Evolutionary conservation across 2,329 filamentous ascomycete genomes (phyloP), one percentile per base, ranked within the genome.

Genomic region (Ascochyta clinopodiicola): DNA sequence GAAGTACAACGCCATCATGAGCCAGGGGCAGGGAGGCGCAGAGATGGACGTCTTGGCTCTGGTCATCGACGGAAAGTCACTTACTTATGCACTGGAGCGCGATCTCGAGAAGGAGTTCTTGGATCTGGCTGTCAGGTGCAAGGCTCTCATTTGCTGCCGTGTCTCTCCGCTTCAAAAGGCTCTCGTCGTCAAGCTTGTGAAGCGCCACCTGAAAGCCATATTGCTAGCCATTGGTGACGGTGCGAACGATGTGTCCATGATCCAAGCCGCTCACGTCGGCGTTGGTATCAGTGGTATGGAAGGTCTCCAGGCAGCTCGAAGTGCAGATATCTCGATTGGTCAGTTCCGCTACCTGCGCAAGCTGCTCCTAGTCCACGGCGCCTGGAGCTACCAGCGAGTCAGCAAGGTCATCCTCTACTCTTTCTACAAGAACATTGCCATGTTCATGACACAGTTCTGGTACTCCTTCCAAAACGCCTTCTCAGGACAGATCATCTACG

Each of bases 181-280:
- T 15, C 82, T 99, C 60, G 95, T 99, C 21, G 95, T 99, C 65
- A 99, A 99, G 81, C 86, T 98, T 63, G 95, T 99, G 71, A 99
- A 98, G 79, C 91, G 92, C 64, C 91, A 96, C 74, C 86, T 95
- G 64, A 91, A 97, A 73, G 87, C 92, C 12, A 92, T 99, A 64
- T 86, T 97, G 48, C 86, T 99, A 45, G 95, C 95, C 46, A 97
- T 99, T 74, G 95, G 95, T 64, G 95, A 99, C 69, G 95, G 95
- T 62, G 95, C 95, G 42, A 99, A 99, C 78, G 95, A 99, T 71
- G 95, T 99, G n/a, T 97, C 94, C 17, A 99, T 99, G 95, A 99
- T 99, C 51, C 95, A 99, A 80, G 95, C 95, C 10, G 95, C 95
- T 12, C 95, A 99, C 74, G 96, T 99, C 62, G 95, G 95, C 62